Conservation (phyloP, 768 basidiomycete genomes). For the Rhodosporidiobolus sp. region DNA sequence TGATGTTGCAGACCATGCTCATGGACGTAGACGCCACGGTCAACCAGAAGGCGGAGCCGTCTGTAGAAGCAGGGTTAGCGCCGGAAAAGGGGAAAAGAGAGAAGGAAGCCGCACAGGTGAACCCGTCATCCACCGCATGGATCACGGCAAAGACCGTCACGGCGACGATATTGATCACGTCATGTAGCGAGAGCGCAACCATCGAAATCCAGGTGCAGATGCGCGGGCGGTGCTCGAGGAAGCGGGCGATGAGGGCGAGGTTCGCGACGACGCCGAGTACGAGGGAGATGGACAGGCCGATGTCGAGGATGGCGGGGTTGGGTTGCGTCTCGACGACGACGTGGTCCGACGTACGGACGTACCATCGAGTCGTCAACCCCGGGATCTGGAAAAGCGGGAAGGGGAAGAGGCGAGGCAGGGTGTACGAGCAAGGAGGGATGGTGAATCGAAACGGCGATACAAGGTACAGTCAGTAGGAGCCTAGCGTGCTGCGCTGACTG, state of each 20-base stretch:
- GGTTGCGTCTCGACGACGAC: slow-evolving; percentile 13
- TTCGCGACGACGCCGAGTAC: slow-evolving; percentile 67
- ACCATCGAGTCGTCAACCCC: slow-evolving; percentile 23
- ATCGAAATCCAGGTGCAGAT: background rate
- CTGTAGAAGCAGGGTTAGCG: too few species aligned
- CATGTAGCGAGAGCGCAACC: slow-evolving; percentile 49
- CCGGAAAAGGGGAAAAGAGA: too few species aligned
- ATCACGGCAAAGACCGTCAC: slow-evolving; percentile 63
- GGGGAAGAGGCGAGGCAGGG: too few species aligned
- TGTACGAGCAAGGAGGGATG: too few species aligned
- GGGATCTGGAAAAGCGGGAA: too few species aligned
- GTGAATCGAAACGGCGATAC: too few species aligned
- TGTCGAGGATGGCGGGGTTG: slow-evolving; percentile 53
- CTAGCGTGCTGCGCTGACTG: too few species aligned
- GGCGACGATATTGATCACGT: slow-evolving; percentile 64
- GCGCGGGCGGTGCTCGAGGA: slow-evolving; percentile 56
- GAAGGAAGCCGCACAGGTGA: slow-evolving; percentile 56
- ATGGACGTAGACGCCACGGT: slow-evolving; percentile 70
- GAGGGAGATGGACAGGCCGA: slow-evolving; percentile 66
- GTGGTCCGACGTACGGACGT: slow-evolving; percentile 1
- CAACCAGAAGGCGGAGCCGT: slow-evolving; percentile 58
- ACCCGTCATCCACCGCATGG: slow-evolving; percentile 63
- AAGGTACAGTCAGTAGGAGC: too few species aligned
- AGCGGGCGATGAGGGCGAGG: slow-evolving; percentile 63
- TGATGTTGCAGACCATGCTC: slow-evolving; percentile 65